Evolutionary conservation across 345 rosid species (phyloP).

Genomic region (Kandelia obovata): DNA sequence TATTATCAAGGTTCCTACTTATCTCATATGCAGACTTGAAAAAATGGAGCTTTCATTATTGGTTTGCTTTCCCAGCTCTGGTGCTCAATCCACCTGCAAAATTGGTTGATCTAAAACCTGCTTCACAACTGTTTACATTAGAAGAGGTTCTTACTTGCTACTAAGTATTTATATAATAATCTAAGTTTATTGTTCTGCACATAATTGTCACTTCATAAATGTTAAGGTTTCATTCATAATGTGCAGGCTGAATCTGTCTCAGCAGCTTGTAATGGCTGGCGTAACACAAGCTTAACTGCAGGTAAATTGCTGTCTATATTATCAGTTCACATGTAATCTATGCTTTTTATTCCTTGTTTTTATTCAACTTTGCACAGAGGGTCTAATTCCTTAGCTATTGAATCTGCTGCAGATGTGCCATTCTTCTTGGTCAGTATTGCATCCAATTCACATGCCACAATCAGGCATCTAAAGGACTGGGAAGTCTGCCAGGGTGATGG

Average conservation of each 20-base stretch:
- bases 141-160: constrained; percentile 45
- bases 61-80: constrained; percentile 91
- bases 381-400: background rate
- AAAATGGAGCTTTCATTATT: constrained; percentile 82
- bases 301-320: constrained; percentile 32
- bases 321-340: background rate
- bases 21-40: constrained; percentile 87
- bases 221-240: background rate
- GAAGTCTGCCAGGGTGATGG: constrained; percentile 59
- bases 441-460: constrained; percentile 50
- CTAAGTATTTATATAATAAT: too few relatives aligned
- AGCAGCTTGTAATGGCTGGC: constrained; percentile 81
- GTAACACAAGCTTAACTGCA: constrained; percentile 57
- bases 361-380: background rate
- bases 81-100: constrained; percentile 81
- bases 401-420: constrained; percentile 61
- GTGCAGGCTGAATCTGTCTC: constrained; percentile 70
- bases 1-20: constrained; percentile 69
- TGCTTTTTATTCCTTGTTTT: background rate
- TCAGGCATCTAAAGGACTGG: constrained; percentile 65
- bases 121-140: constrained; percentile 61
- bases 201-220: constrained; percentile 5
- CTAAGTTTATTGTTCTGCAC: background rate
- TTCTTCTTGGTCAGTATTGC: constrained; percentile 67
- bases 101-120: constrained; percentile 63